Evolutionary conservation across 1,139 yeast species (phyloP).

Genomic region (Yamadazyma mexicana): DNA sequence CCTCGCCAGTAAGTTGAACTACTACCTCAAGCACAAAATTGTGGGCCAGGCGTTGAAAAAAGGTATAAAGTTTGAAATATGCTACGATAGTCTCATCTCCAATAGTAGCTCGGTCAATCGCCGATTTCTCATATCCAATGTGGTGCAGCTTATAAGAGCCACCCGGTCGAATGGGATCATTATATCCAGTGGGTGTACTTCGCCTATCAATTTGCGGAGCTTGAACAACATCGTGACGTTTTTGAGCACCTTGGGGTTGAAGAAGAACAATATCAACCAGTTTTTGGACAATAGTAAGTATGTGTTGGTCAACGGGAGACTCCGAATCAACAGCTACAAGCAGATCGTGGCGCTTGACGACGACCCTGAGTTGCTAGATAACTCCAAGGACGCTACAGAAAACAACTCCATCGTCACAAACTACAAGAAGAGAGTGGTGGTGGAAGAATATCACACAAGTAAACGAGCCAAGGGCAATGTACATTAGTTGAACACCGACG

Average conservation of each 20-base stretch:
- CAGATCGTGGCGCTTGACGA: constrained; percentile 60
- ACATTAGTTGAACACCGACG: no score
- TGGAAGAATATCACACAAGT: not conserved
- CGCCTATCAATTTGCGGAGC: constrained; percentile 60
- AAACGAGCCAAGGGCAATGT: constrained; percentile 1
- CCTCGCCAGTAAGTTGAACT: constrained; percentile 65
- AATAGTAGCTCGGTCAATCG: constrained; percentile 35
- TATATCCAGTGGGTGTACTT: constrained; percentile 71
- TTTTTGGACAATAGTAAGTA: constrained; percentile 62
- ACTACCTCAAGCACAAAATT: constrained; percentile 78
- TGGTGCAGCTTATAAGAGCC: constrained; percentile 76
- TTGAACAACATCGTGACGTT: constrained; percentile 69
- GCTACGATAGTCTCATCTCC: constrained; percentile 57
- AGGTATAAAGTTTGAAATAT: constrained; percentile 81
- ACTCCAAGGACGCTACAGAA: constrained; percentile 17
- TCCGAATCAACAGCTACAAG: constrained; percentile 68
- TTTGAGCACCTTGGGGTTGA: constrained; percentile 68
- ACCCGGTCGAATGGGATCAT: constrained; percentile 79
- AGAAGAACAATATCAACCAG: constrained; percentile 58
- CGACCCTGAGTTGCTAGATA: constrained; percentile 16
- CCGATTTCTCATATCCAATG: constrained; percentile 66
- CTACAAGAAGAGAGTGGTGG: constrained; percentile 10
- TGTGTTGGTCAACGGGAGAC: constrained; percentile 68
- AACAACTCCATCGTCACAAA: constrained; percentile 15
- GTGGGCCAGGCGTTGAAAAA: constrained; percentile 79